Evolutionary conservation across 1,284 basidiomycete species (phyloP).

Genomic region (Naganishia sp.): DNA sequence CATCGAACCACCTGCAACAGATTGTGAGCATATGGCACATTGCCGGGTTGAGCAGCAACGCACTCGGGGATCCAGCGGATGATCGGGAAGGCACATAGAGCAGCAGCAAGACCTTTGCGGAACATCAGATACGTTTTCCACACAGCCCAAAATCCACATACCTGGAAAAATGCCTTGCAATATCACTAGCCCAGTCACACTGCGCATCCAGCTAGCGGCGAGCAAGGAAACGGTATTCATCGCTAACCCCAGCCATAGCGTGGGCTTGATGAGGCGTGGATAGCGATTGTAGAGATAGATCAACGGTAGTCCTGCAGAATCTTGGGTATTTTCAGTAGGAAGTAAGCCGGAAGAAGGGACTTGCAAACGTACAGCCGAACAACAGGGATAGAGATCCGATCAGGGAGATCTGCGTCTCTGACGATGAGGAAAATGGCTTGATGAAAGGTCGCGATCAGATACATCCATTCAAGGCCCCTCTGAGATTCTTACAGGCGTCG

Average conservation of each 20-base stretch:
- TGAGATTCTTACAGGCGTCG: constrained; percentile 24
- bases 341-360: background rate
- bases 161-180: constrained; percentile 39
- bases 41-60: constrained; percentile 4
- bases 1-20: constrained; percentile 37
- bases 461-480: background rate
- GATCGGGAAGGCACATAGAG: constrained; percentile 37
- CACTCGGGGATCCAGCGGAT: constrained; percentile 39
- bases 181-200: constrained; percentile 32
- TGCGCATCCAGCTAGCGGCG: constrained; percentile 33
- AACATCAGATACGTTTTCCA: background rate
- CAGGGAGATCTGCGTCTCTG: constrained; percentile 36
- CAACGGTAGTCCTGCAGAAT: constrained; percentile 34
- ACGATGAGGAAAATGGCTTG: constrained; percentile 33
- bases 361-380: constrained; percentile 33
- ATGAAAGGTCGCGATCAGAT: background rate
- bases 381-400: constrained; percentile 35
- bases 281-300: constrained; percentile 39
- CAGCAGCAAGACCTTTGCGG: constrained; percentile 34
- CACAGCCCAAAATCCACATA: constrained; percentile 1
- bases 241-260: constrained; percentile 36
- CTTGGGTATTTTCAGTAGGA: constrained; percentile 14
- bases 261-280: constrained; percentile 34
- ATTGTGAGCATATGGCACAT: background rate
- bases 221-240: constrained; percentile 34